Evolutionary conservation across 1,284 basidiomycete genomes (phyloP).

Genomic region (Leccinum laetum): DNA sequence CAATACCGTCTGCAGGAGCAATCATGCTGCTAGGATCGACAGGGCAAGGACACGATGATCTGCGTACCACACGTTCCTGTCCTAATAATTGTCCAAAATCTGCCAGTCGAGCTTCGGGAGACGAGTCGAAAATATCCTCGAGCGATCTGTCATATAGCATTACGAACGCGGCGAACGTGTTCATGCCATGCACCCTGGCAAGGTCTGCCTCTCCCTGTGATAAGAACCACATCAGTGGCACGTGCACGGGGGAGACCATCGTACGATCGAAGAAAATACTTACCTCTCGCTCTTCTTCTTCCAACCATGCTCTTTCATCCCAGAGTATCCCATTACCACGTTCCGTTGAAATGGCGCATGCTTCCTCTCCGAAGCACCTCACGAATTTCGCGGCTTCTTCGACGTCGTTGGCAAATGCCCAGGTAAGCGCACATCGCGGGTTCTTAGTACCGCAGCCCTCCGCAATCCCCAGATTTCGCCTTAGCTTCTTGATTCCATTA

Average conservation of each 20-base stretch:
- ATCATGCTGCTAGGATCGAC: conserved; percentile 10
- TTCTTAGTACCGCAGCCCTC: conserved; percentile 55
- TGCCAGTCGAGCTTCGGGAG: conserved; percentile 46
- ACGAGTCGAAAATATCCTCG: conserved; percentile 53
- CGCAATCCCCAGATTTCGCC: conserved; percentile 57
- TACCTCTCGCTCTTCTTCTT: conserved; percentile 51
- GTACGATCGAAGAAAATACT: conserved; percentile 12
- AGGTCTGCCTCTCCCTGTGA: conserved; percentile 57
- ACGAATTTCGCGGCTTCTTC: conserved; percentile 53
- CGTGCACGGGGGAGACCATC: conserved; percentile 7
- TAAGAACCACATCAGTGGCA: conserved; percentile 9
- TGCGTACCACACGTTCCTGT: conserved; percentile 52
- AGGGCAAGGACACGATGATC: neutral
- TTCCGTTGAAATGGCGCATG: conserved; percentile 43
- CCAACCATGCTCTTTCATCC: conserved; percentile 61
- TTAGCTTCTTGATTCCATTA: conserved; percentile 64
- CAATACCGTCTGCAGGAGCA: conserved; percentile 29
- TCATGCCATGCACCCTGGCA: conserved; percentile 56
- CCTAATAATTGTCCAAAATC: conserved; percentile 53
- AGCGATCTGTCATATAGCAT: conserved; percentile 57
- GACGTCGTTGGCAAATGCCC: conserved; percentile 62
- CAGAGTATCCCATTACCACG: conserved; percentile 44
- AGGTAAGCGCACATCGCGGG: conserved; percentile 39
- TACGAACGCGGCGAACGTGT: conserved; percentile 61
- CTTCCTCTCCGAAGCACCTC: conserved; percentile 56